A percentile compares a stretch with the other conserved stretches of the same genome.
Conservation (phyloP, 495 filamentous ascomycete species). For the Zalerion maritima region DNA sequence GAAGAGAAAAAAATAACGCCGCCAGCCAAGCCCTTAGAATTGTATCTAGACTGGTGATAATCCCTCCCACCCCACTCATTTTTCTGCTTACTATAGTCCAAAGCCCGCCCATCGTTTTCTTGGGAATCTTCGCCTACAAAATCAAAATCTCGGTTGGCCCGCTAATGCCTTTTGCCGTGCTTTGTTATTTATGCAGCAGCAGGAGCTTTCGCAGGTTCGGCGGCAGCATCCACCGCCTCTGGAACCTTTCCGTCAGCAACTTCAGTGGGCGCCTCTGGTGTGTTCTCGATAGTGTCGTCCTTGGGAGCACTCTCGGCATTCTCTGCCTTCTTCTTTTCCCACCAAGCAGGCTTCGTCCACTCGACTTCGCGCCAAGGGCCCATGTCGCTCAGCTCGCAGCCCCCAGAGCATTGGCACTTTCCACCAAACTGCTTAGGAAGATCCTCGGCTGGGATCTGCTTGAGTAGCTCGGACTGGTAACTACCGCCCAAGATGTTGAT, state of each 20-base stretch:
- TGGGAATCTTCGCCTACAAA: too few species aligned
- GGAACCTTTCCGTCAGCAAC: slow-evolving; percentile 6
- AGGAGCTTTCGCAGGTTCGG: slow-evolving; percentile 13
- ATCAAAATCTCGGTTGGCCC: too few species aligned
- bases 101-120: too few species aligned
- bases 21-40: too few species aligned
- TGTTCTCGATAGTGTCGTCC: slow-evolving; percentile 10
- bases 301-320: slow-evolving; percentile 12
- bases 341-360: slow-evolving; percentile 56
- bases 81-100: too few species aligned
- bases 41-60: too few species aligned
- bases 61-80: too few species aligned
- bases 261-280: slow-evolving; percentile 10
- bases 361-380: slow-evolving; percentile 83
- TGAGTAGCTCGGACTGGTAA: slow-evolving; percentile 72
- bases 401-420: slow-evolving; percentile 63
- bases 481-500: slow-evolving; percentile 75
- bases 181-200: slow-evolving; percentile 7
- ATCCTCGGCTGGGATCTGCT: slow-evolving; percentile 81
- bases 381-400: slow-evolving; percentile 74
- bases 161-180: too few species aligned
- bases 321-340: slow-evolving; percentile 30
- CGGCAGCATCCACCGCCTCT: slow-evolving; percentile 17
- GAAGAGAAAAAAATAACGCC: too few species aligned
- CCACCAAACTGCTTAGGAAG: slow-evolving; percentile 80